These are phyloP conservation scores for Prunus fruticosa DNA, from an alignment of 306 rosid species.

Conservation along the genomic window DNA sequence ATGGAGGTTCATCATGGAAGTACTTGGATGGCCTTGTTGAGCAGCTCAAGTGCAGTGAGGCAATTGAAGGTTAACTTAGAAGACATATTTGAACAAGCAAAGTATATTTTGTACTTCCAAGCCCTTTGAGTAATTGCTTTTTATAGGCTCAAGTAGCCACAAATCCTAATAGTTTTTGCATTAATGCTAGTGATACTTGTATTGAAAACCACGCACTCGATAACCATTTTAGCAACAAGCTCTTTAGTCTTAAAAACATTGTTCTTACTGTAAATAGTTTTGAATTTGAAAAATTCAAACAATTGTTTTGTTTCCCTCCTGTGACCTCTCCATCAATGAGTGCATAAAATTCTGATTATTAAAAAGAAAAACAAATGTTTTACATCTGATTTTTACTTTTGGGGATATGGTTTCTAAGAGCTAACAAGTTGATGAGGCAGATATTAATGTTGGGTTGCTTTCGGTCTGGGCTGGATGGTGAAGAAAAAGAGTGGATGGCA, in stretches of 20 bases:
- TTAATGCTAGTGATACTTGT: no score
- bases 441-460: slow-evolving; percentile 40
- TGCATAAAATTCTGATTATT: background rate
- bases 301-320: slow-evolving; percentile 21
- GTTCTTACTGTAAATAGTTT: no score
- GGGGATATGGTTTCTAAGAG: slow-evolving; percentile 19
- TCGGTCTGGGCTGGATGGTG: slow-evolving; percentile 41
- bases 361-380: slow-evolving; percentile 7
- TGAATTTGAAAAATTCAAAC: background rate
- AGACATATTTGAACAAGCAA: background rate
- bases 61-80: background rate
- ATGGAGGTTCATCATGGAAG: background rate
- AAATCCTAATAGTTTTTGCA: no score
- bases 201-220: no score
- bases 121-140: background rate
- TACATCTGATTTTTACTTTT: slow-evolving; percentile 4
- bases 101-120: background rate
- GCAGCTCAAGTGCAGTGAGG: background rate
- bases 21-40: background rate
- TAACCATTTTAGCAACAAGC: no score
- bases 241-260: no score
- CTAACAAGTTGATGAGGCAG: slow-evolving; percentile 15
- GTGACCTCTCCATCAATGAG: slow-evolving; percentile 14
- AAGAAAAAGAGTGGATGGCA: slow-evolving; percentile 23
- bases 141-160: no score